Conservation (phyloP, 2,329 filamentous ascomycete species). For the Ilyonectria robusta region DNA sequence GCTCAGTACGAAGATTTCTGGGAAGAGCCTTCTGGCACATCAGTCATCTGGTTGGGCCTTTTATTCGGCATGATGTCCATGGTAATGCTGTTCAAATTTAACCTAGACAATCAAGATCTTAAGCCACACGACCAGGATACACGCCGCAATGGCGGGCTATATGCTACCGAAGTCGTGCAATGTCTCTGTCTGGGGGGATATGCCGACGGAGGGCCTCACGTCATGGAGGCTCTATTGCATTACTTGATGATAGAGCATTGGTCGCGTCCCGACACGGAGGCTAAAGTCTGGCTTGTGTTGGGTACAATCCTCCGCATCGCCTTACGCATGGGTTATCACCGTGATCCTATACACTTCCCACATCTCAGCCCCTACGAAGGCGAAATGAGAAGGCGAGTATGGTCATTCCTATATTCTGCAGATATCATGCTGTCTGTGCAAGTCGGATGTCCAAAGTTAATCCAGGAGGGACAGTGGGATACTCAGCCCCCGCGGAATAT, state of each 20-base stretch:
- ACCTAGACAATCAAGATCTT: background rate
- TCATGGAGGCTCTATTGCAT: conserved; percentile 19
- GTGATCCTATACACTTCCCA: conserved; percentile 23
- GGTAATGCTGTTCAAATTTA: background rate
- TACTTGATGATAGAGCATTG: conserved; percentile 19
- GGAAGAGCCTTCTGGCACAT: conserved; percentile 2
- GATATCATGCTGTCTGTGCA: conserved; percentile 21
- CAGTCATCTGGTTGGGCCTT: conserved; percentile 23
- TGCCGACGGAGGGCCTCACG: conserved; percentile 16
- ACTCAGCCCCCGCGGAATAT: conserved; percentile 15
- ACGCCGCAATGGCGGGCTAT: background rate
- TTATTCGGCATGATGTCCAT: conserved; percentile 22
- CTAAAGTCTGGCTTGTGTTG: conserved; percentile 14
- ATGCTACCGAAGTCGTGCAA: conserved; percentile 20
- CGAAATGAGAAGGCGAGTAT: conserved; percentile 26
- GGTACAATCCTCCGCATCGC: conserved; percentile 19
- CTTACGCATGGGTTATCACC: conserved; percentile 27
- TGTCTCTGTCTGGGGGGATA: conserved; percentile 18
- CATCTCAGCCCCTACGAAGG: conserved; percentile 13
- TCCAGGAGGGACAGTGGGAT: conserved; percentile 23
- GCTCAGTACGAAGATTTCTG: conserved; percentile 22
- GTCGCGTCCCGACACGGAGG: conserved; percentile 22
- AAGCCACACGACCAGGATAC: background rate
- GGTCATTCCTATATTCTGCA: conserved; percentile 4
- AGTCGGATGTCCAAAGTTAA: conserved; percentile 18